Evolutionary conservation across 2,329 filamentous ascomycete species (phyloP), one percentile per base, ranked within the genome.

Genomic region (Penicillium sp.): DNA sequence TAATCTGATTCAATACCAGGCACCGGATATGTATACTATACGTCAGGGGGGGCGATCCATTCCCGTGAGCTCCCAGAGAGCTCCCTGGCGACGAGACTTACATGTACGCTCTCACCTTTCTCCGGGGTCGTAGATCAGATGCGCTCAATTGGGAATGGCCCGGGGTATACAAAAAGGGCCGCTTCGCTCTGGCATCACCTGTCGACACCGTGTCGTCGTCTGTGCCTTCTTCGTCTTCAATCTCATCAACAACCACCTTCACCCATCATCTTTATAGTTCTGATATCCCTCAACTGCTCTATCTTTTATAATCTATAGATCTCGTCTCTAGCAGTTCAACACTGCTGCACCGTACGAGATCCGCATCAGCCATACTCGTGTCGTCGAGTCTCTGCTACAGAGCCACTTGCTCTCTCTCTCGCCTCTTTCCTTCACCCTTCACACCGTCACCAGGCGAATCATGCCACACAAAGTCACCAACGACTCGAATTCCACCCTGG

Each of bases 391-490:
- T n/a, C n/a, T n/a, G n/a, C n/a, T n/a, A n/a, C n/a, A n/a, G n/a
- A n/a, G n/a, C n/a, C 29, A 38, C 23, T 41, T 37, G 33, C 35
- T 32, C 28, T 33, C 20, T 14, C 35, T 8, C 26, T 28, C 19
- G 18, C 14, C 18, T 20, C 8, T 28, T 11, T 33, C 19, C 17
- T 32, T 8, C 18, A 16, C n/a, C 13, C 2, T 28, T 13, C 28
- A 27, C 32, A 16, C 34, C 16, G 20, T 14, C 23, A 10, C 28
- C 26, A 30, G 26, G 33, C 31, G 33, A 42, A 59, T 23, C 34
- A 63, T 64, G 61, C 61, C 61, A 44, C 57, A 59, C 53, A 64
- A 63, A 50, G 51, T 58, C 50, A 50, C 41, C 44, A 64, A 61
- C 52, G 54, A 63, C 42, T 64, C 61, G 41, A 62, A 60, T 49